Base-by-base conservation (phyloP, 345 rosid species). In the Ceriops tagal region DNA sequence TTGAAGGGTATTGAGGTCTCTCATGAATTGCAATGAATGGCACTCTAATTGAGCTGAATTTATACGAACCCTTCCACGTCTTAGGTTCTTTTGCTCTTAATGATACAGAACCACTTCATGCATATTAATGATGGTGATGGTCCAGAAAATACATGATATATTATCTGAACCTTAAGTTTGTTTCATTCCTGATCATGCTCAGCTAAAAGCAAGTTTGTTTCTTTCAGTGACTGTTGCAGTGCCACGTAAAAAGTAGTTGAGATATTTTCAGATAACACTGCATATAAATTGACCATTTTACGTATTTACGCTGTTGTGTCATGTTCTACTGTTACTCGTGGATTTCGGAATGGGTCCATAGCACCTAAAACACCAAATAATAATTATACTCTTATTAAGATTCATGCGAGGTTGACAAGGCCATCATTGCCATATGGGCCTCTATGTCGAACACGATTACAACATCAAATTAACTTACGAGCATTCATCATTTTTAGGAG, bases 361-460 rank as follows among this genome's bases (percentile, higher is more conserved):
- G 26, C 21, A 53, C 58, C 21, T 21, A 20, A 11, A 53, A 20
- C 4, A 24, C 10, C 27, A 4, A 4, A 21, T 53, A 10, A 37
- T 18, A 46, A 30, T 27, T 19, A 1, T 11, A n/a, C 21, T 24
- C 58, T n/a, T 53, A 53, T 53, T 53, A 53, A 21, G 27, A 53
- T 53, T 53, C 15, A 53, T 20, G 56, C 56, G 20, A 53, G 21
- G 20, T 43, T 9, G 32, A 30, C 63, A n/a, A 28, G 15, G 20
- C 65, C 34, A 64, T 72, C 69, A 22, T 78, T 64, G 34, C 73
- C 77, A 30, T 18, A 46, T 15, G 31, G 66, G 10, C 53, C 49
- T 47, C 18, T 0, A 11, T 63, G 68, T 46, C 69, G 27, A 32
- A 67, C 24, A 11, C n/a, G 31, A 63, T 52, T 31, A 34, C 9